Base-by-base conservation (phyloP, 139 green algal species). In the Tetradesmus lagerheimii region DNA sequence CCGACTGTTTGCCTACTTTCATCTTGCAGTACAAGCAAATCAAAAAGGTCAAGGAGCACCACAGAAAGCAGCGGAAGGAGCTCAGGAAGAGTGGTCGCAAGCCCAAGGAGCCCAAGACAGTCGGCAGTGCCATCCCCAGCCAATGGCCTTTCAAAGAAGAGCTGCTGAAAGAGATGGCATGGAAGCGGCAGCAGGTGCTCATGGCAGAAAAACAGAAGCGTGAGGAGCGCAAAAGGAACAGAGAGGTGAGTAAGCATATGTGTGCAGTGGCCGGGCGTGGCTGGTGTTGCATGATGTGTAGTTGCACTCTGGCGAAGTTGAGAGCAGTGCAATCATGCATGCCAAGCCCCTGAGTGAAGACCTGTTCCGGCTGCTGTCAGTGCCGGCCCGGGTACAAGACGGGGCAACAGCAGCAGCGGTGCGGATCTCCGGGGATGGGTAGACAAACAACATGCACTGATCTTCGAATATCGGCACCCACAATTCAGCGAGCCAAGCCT, bases 91-190 rank as follows among this genome's bases (percentile, higher is more conserved):
- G 90, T 2, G 94, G 91, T 76, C 96, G 94, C 34, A 94, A 96
- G 80, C 88, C 83, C 1, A 95, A 94, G 31, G 88, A 90, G 37
- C 87, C 91, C 15, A 99, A 99, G 90, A 98, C 99, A 91, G 98
- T 97, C 8, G 98, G 98, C 15, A 20, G 14, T 9, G 9, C 5
- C 3, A 97, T 99, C 38, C 98, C 98, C 18, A 93, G 90, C 2
- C 87, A 96, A 38, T 99, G 96, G 96, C 98, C 98, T 1, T 99
- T 99, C 94, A 98, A 97, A 66, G 96, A 99, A 85, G 95, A 99
- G 87, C 93, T 99, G 3, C 89, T 99, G 0, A 96, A 97, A 77
- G 95, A 99, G 90, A 93, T 99, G 67, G 95, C 97, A 18, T 96
- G 95, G 77, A 93, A 99, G 89, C 91, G 94, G 62, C 90, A 97